Evolutionary conservation across 2,329 filamentous ascomycete genomes (phyloP), one percentile per base, ranked within the genome.

Genomic region (Karstenula rhodostoma): DNA sequence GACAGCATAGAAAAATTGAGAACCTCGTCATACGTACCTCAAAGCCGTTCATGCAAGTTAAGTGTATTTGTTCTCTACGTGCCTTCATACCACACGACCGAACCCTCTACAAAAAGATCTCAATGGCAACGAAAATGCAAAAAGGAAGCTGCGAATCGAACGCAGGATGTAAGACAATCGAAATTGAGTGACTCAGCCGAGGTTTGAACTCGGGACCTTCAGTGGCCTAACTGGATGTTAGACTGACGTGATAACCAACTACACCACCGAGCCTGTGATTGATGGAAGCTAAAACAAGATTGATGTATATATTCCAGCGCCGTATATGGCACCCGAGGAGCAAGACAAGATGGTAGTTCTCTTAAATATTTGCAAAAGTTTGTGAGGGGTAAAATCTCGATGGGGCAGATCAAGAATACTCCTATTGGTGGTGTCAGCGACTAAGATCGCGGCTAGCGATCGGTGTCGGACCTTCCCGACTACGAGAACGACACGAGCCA

Each of bases 211-310:
- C 52, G 52, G 52, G 52, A 55, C 52, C 52, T 55, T 55, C 52
- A 55, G 52, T 55, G 52, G 35, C 23, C 52, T 46, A 55, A 55
- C 42, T 15, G 15, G 15, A 60, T 79, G 78, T 80, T 79, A 79
- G 77, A 79, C 77, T 78, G 73, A 79, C 76, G 78, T 79, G 77
- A 79, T 79, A 79, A 79, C 77, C 77, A 79, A 79, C 78, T 80
- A 80, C 78, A 80, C 77, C 74, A 77, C 62, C 71, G 68, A 73
- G 65, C 71, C 71, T 25, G 19, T 53, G 27, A 23, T 55, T 46
- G 52, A 55, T 55, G 52, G 15, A 23, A 32, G n/a, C 2, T 43
- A 7, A 6, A 9, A 13, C 1, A 19, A 4, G 9, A 23, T 5
- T 8, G 15, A 23, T 37, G 40, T 51, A 51, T 37, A 37, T 50